phyloP scores from a whole-genome alignment of 495 filamentous ascomycete species.

The Aspergillus leporis region DNA sequence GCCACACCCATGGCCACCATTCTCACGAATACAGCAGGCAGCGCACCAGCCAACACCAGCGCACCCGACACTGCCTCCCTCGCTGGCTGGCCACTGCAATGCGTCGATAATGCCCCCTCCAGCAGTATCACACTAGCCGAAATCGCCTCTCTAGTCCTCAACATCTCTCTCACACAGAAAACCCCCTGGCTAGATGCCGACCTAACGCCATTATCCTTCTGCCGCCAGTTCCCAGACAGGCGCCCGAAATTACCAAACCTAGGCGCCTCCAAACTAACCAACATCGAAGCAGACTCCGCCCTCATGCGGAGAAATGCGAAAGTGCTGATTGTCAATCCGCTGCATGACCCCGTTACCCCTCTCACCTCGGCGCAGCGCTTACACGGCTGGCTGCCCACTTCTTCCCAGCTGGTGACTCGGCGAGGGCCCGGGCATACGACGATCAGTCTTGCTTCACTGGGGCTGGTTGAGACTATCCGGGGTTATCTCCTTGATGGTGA shows the following conservation, averaged over 20 bases:
- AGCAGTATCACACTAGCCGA: not conserved
- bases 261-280: not conserved
- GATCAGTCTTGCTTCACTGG: conserved; percentile 6
- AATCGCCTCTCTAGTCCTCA: not conserved
- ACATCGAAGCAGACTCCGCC: not conserved
- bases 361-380: not conserved
- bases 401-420: conserved; percentile 4
- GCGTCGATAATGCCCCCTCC: conserved; percentile 11
- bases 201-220: conserved; percentile 8
- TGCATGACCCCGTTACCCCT: conserved; percentile 7
- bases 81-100: conserved; percentile 13
- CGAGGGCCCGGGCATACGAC: conserved; percentile 13
- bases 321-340: conserved; percentile 8
- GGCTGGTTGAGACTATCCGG: not conserved
- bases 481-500: conserved; percentile 5
- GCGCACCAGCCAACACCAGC: not conserved
- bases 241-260: conserved; percentile 3
- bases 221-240: conserved; percentile 10
- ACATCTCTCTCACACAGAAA: conserved; percentile 1
- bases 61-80: conserved; percentile 2
- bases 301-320: not conserved
- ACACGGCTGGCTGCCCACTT: conserved; percentile 4
- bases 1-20: not conserved
- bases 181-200: conserved; percentile 10
- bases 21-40: not conserved